phyloP scores from a whole-genome alignment of 192 early-diverging fungal genomes.

The Allomyces macrogynus region DNA sequence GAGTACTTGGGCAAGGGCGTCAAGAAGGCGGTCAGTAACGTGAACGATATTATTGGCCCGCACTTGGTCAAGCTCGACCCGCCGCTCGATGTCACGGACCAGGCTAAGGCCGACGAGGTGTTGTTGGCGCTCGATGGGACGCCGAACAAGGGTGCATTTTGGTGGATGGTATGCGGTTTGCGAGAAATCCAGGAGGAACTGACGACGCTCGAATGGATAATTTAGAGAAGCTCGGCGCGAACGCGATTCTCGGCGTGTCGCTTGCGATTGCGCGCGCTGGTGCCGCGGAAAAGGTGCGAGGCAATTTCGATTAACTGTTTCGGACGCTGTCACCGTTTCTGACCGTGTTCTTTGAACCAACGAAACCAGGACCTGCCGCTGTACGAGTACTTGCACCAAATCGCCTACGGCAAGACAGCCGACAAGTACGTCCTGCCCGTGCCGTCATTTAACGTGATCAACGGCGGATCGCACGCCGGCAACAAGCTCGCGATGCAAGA shows the following conservation, averaged over 20 bases:
- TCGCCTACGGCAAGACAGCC: constrained; percentile 51
- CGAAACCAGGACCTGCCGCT: constrained; percentile 51
- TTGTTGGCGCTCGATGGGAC: constrained; percentile 84
- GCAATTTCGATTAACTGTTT: no score
- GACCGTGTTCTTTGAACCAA: no score
- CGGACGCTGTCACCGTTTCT: no score
- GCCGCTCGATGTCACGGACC: constrained; percentile 65
- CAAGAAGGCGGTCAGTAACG: constrained; percentile 69
- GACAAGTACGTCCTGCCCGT: constrained; percentile 84
- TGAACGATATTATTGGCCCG: constrained; percentile 73
- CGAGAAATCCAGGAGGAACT: no score
- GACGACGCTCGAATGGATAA: background rate
- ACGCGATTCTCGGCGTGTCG: constrained; percentile 96
- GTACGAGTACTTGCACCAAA: constrained; percentile 81
- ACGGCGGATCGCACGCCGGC: constrained; percentile 96
- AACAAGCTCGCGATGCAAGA: constrained; percentile 99
- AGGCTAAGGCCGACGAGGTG: constrained; percentile 76
- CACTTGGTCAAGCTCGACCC: constrained; percentile 46
- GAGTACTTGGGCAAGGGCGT: constrained; percentile 94
- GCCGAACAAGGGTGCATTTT: constrained; percentile 58
- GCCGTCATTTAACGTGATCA: constrained; percentile 96
- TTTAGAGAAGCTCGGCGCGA: constrained; percentile 77
- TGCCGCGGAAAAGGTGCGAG: constrained; percentile 50
- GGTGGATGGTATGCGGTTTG: no score
- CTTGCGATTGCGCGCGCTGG: constrained; percentile 88